Conservation (phyloP, 2,329 filamentous ascomycete genomes). For the Davidsoniella australis region DNA sequence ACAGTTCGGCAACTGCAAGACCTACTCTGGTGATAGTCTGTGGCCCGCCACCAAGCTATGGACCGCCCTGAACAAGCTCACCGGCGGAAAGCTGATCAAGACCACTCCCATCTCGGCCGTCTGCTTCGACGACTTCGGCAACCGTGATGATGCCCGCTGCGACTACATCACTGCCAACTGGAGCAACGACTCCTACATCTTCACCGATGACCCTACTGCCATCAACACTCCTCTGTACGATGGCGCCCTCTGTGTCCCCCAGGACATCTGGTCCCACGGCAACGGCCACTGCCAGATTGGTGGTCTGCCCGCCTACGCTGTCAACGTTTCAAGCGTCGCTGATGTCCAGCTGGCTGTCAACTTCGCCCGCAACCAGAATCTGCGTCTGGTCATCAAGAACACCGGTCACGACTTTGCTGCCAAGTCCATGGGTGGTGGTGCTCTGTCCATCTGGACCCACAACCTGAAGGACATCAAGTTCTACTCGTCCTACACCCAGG, state of each 20-base stretch:
- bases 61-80: slow-evolving; percentile 16
- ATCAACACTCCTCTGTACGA: slow-evolving; percentile 16
- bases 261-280: slow-evolving; percentile 16
- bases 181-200: slow-evolving; percentile 10
- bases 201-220: slow-evolving; percentile 13
- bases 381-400: slow-evolving; percentile 34
- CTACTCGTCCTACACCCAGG: slow-evolving; percentile 23
- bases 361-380: slow-evolving; percentile 28
- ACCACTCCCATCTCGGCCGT: slow-evolving; percentile 19
- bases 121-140: slow-evolving; percentile 16
- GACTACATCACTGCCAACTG: slow-evolving; percentile 17
- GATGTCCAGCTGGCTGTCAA: slow-evolving; percentile 30
- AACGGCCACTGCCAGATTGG: slow-evolving; percentile 22
- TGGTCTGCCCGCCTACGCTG: slow-evolving; percentile 25
- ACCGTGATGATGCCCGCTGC: slow-evolving; percentile 17
- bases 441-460: slow-evolving; percentile 24
- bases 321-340: slow-evolving; percentile 25
- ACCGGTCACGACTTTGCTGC: slow-evolving; percentile 35
- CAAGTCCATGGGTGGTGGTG: slow-evolving; percentile 23
- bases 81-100: slow-evolving; percentile 19
- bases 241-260: slow-evolving; percentile 9
- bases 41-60: slow-evolving; percentile 20
- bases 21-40: slow-evolving; percentile 16
- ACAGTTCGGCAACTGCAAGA: slow-evolving; percentile 16
- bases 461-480: slow-evolving; percentile 25